Evolutionary conservation across 2,329 filamentous ascomycete genomes (phyloP).

Genomic region (Lasiodiplodia theobromae): DNA sequence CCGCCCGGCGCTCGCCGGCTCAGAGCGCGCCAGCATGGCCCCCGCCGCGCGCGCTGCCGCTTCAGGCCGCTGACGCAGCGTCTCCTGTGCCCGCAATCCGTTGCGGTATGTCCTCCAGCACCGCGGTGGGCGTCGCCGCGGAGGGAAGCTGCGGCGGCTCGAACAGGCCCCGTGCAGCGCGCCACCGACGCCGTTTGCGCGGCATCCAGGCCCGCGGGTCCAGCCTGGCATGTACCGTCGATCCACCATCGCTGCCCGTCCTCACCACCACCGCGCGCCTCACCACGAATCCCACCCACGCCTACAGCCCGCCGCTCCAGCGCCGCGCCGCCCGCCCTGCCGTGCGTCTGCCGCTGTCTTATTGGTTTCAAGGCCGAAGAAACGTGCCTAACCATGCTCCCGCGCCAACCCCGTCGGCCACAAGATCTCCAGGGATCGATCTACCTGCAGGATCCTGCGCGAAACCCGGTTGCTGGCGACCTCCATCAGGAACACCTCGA

Average conservation of each 20-base stretch:
- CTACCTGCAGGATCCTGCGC: conserved; percentile 26
- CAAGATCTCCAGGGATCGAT: conserved; percentile 29
- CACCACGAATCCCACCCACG: conserved; percentile 1
- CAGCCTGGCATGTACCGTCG: conserved; percentile 5
- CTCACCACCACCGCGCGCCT: background rate
- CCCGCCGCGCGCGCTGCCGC: conserved; percentile 4
- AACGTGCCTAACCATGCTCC: conserved; percentile 28
- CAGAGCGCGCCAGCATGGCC: background rate
- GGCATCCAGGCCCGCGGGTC: conserved; percentile 9
- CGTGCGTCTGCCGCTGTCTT: conserved; percentile 9
- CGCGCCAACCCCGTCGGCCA: conserved; percentile 24
- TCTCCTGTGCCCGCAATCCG: conserved; percentile 10
- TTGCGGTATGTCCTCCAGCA: conserved; percentile 19
- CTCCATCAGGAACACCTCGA: conserved; percentile 25
- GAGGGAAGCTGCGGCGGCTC: conserved; percentile 14
- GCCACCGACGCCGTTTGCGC: conserved; percentile 25
- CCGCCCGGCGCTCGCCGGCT: conserved; percentile 1
- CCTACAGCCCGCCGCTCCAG: background rate
- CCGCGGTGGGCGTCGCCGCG: conserved; percentile 21
- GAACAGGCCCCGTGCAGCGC: conserved; percentile 16
- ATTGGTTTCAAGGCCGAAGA: conserved; percentile 27
- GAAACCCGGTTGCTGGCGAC: conserved; percentile 27
- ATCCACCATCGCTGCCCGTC: background rate
- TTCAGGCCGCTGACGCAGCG: conserved; percentile 23
- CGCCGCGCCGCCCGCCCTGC: conserved; percentile 2